Evolutionary conservation across 129 eudicot genomes (phyloP).

Genomic region (Scalesia atractyloides): DNA sequence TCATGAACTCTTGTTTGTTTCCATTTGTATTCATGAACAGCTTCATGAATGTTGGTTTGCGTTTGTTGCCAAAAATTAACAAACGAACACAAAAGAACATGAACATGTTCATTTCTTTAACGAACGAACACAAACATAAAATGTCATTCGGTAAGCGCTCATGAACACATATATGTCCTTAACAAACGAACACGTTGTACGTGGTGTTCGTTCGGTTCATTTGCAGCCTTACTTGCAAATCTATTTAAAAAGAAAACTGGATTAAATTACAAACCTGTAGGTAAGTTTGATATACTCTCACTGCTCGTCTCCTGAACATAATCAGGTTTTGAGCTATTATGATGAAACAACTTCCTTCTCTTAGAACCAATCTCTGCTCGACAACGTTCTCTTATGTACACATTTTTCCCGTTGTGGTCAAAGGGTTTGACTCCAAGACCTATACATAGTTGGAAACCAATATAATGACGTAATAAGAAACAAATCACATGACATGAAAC

Average conservation of each 20-base stretch:
- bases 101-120: too few relatives aligned
- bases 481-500: not conserved
- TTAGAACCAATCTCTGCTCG: constrained; percentile 50
- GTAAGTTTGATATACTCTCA: constrained; percentile 71
- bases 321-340: constrained; percentile 36
- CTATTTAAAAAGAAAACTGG: not conserved
- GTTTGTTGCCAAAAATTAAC: too few relatives aligned
- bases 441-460: constrained; percentile 15
- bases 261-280: constrained; percentile 48
- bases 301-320: constrained; percentile 66
- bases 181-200: too few relatives aligned
- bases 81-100: too few relatives aligned
- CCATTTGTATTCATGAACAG: too few relatives aligned
- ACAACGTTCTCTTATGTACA: constrained; percentile 43
- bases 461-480: not conserved
- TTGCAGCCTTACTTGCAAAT: not conserved
- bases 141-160: too few relatives aligned
- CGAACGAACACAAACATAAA: too few relatives aligned
- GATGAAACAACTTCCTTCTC: constrained; percentile 61
- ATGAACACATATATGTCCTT: too few relatives aligned
- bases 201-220: too few relatives aligned
- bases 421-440: constrained; percentile 56
- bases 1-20: too few relatives aligned
- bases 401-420: constrained; percentile 48
- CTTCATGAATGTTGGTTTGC: too few relatives aligned